Evolutionary conservation across 805 yeast species (phyloP), one percentile per base, ranked within the genome.

Genomic region (Tetrapisispora arboricola): DNA sequence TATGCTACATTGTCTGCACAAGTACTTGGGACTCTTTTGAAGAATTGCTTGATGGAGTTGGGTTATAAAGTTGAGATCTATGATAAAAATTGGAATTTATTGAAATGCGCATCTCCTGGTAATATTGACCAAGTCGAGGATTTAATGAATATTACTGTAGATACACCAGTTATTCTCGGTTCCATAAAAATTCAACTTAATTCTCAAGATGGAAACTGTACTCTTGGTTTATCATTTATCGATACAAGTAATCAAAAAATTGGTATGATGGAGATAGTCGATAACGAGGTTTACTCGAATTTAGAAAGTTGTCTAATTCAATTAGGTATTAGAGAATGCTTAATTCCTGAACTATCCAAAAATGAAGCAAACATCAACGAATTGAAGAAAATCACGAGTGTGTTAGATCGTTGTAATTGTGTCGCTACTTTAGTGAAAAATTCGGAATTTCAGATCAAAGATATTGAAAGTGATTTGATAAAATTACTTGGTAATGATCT

Each of bases 231-330:
- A 19, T 73, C 92, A 39, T 83, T 84, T 53, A 70, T 85, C 24
- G 95, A 92, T 56, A 75, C 85, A 29, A 78, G 78, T 50, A 68
- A 73, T 36, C 73, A 75, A 45, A 67, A 69, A 25, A 68, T 92
- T 25, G 87, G 92, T 17, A 64, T 87, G 38, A 64, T 80, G 15
- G 94, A 88, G 56, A 82, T 90, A 48, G 73, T 73, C 9, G 99
- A 92, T 58, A 87, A 85, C 54, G 97, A 90, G 36, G 69, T 86
- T 9, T 87, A 75, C 51, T 79, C 95, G 1, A 90, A 88, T 55
- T 61, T 90, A 46, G 97, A 92, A 58, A 79, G 94, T 36, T 69
- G 87, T 38, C 60, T 88, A 44, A 81, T 92, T 49, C 99, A 92
- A 59, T 66, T 87, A 27, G 95, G 95, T 17, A 85, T 87, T 6